These are phyloP conservation scores for Aeschynomene evenia DNA, from an alignment of 306 rosid species.

Conservation along the genomic window DNA sequence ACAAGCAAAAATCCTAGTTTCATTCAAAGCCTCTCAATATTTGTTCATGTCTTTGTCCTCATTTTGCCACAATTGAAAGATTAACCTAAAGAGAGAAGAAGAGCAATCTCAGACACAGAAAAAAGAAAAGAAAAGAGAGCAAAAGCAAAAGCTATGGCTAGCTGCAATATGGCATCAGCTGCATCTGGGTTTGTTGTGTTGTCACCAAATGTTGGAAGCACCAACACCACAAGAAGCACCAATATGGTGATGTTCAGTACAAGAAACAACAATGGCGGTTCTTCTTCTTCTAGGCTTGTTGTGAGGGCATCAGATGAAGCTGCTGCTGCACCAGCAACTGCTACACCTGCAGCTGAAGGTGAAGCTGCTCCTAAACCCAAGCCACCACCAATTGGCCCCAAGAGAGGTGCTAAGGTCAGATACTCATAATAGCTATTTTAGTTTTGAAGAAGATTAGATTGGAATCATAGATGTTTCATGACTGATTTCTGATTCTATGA, in stretches of 20 bases:
- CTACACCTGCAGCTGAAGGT: slow-evolving; percentile 38
- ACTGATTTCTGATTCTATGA: background rate
- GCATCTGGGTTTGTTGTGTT: slow-evolving; percentile 71
- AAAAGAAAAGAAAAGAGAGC: too few relatives aligned
- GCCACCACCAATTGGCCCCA: slow-evolving; percentile 93
- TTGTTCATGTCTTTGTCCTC: slow-evolving; percentile 6
- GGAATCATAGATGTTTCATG: background rate
- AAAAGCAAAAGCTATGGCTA: slow-evolving; percentile 45
- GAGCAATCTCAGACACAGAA: background rate
- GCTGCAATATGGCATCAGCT: slow-evolving; percentile 72
- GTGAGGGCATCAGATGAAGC: slow-evolving; percentile 65
- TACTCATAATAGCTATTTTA: too few relatives aligned
- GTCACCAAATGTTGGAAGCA: slow-evolving; percentile 48
- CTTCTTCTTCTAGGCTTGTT: slow-evolving; percentile 42
- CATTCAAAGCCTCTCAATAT: slow-evolving; percentile 46
- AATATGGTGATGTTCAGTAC: slow-evolving; percentile 48
- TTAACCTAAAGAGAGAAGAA: slow-evolving; percentile 1
- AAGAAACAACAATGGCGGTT: slow-evolving; percentile 25
- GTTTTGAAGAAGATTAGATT: background rate
- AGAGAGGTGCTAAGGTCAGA: slow-evolving; percentile 80
- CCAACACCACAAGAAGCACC: slow-evolving; percentile 31
- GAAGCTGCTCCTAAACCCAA: slow-evolving; percentile 56
- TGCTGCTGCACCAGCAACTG: slow-evolving; percentile 41
- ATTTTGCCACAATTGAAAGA: background rate
- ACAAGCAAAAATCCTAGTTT: slow-evolving; percentile 23